Evolutionary conservation across 2,329 filamentous ascomycete species (phyloP).

Genomic region (Aureobasidium zeae): DNA sequence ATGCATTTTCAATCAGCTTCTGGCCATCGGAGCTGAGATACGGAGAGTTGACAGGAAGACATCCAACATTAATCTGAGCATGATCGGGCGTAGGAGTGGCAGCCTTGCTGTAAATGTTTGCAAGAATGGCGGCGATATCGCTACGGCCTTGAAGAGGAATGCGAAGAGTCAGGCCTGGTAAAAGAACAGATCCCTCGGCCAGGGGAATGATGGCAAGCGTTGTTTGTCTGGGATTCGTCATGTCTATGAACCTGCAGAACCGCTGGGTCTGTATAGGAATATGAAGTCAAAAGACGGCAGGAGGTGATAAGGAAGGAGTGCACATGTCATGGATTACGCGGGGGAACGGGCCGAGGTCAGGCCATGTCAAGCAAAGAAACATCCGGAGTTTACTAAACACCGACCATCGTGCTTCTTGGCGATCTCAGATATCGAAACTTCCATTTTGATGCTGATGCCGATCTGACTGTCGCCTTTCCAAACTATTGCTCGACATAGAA

Average conservation of each 20-base stretch:
- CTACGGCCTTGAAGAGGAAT: slow-evolving; percentile 75
- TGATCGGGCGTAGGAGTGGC: slow-evolving; percentile 55
- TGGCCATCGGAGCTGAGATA: slow-evolving; percentile 66
- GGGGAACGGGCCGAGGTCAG: slow-evolving; percentile 10
- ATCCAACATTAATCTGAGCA: slow-evolving; percentile 68
- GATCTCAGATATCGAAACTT: neutral
- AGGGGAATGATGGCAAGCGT: slow-evolving; percentile 70
- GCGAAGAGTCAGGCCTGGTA: slow-evolving; percentile 76
- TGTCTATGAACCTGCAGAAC: neutral
- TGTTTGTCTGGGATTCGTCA: slow-evolving; percentile 14
- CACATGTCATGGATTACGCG: slow-evolving; percentile 11
- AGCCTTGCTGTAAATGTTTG: slow-evolving; percentile 70
- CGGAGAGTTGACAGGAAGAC: slow-evolving; percentile 73
- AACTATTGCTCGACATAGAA: neutral
- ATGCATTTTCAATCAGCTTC: slow-evolving; percentile 59
- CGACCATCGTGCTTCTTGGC: slow-evolving; percentile 3
- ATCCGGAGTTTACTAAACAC: slow-evolving; percentile 2
- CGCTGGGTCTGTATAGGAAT: neutral
- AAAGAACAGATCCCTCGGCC: slow-evolving; percentile 67
- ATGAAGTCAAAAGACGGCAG: neutral
- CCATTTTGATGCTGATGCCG: neutral
- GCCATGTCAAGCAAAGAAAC: too few species aligned
- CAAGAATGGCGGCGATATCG: slow-evolving; percentile 81
- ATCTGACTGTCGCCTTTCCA: neutral
- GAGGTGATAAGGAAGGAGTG: neutral